Evolutionary conservation across 768 basidiomycete species (phyloP), one percentile per base, ranked within the genome.

Genomic region (Mycena galopus): DNA sequence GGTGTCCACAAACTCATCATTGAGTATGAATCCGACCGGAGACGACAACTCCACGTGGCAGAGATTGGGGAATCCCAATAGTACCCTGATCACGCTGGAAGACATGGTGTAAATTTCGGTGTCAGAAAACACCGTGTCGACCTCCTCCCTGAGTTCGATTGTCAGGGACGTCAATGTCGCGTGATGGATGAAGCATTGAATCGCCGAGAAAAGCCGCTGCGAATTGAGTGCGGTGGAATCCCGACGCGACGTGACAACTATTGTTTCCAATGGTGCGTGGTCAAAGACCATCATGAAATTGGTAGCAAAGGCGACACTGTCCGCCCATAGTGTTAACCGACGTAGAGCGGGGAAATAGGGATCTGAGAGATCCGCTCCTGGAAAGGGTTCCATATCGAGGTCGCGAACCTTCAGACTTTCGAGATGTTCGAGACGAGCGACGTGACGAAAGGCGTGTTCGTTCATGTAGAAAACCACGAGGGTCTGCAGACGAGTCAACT

Each of bases 321-420:
- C 27, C 17, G 35, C 65, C 39, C 29, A 29, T 32, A 64, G 25
- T 37, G 47, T 35, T 32, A 66, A 30, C 55, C 29, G 37, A 42
- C 27, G 23, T 27, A 66, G 65, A 56, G 53, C 29, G 65, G 65
- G 65, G 55, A 66, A 66, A 66, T 14, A 44, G 66, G 19, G 17
- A 50, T 23, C 12, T 21, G 27, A 23, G n/a, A 19, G 56, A 67
- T 44, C 56, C 19, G n/a, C 30, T 25, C 4, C 37, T 33, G 39
- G 25, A 57, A 57, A 66, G 14, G 65, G 7, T 56, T 66, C 63
- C 50, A 64, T 23, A 19, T 64, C 63, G 32, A 64, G 47, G 47
- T 5, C 33, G 53, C 42, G 27, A 47, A 64, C 50, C 47, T 32
- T 25, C 50, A 66, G 37, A 56, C 29, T 42, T 66, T 56, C 65